A percentile compares a stretch with the other conserved stretches of the same genome.
phyloP scores from a whole-genome alignment of 371 early-diverging fungal genomes.

The Capillidium rhysosporum region DNA sequence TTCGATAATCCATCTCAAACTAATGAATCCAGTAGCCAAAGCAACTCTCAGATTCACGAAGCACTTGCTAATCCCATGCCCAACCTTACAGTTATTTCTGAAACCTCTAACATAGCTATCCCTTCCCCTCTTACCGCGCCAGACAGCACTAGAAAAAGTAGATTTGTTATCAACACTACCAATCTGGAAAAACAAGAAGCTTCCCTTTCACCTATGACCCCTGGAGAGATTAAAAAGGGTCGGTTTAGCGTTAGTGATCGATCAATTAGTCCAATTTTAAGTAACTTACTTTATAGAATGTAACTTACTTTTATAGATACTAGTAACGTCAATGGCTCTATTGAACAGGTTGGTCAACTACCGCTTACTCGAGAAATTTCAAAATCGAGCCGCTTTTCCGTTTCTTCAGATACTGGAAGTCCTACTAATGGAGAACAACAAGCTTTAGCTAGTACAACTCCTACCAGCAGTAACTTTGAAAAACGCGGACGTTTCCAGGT shows the following conservation, averaged over 20 bases:
- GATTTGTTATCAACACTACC: neutral
- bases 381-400: constrained; percentile 1
- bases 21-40: neutral
- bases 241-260: neutral
- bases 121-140: neutral
- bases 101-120: neutral
- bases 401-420: neutral
- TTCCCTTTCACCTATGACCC: neutral
- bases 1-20: neutral
- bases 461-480: no score
- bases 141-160: neutral
- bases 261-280: neutral
- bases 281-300: neutral
- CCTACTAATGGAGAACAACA: neutral
- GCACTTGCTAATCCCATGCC: neutral
- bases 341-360: neutral
- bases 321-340: neutral
- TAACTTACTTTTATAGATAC: neutral
- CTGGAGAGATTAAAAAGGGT: neutral
- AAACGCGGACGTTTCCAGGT: neutral
- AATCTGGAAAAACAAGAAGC: neutral
- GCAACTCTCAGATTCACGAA: neutral
- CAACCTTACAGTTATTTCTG: neutral
- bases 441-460: neutral
- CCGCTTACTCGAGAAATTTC: neutral